These are phyloP conservation scores for Durusdinium trenchii DNA, from an alignment of 73 alveolate genomes.

Conservation along the genomic window DNA sequence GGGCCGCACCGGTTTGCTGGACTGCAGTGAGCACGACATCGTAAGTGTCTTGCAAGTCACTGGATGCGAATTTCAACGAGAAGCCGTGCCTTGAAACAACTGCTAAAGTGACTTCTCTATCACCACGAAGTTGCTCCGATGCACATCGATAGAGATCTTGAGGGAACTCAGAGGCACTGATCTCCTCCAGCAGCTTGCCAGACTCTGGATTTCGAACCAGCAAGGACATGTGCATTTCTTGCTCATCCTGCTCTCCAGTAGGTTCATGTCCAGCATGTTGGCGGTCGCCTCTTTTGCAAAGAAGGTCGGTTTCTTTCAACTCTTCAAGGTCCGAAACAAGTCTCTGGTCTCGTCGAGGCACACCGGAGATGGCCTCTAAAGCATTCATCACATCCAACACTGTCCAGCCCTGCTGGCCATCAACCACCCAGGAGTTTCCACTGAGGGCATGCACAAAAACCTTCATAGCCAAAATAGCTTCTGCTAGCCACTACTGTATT, in stretches of 20 bases:
- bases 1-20: constrained; percentile 54
- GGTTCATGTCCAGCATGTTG: no score
- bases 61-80: constrained; percentile 69
- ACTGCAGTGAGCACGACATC: background rate
- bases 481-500: no score
- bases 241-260: background rate
- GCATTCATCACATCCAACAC: constrained; percentile 55
- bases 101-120: constrained; percentile 39
- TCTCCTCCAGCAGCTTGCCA: constrained; percentile 2
- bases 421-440: constrained; percentile 77
- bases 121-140: constrained; percentile 37
- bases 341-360: constrained; percentile 66
- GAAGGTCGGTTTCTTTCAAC: no score
- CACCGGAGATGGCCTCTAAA: constrained; percentile 14
- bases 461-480: no score
- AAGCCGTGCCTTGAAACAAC: constrained; percentile 49
- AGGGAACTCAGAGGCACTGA: constrained; percentile 10
- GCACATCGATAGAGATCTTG: constrained; percentile 58
- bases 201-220: constrained; percentile 61
- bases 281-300: no score
- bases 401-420: constrained; percentile 94
- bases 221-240: background rate
- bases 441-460: constrained; percentile 12
- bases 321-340: constrained; percentile 4
- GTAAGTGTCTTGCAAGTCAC: background rate